A percentile compares a stretch with the other conserved stretches of the same genome.
Evolutionary conservation across 2,329 filamentous ascomycete species (phyloP).

Genomic region (Aspergillus costaricaensis): DNA sequence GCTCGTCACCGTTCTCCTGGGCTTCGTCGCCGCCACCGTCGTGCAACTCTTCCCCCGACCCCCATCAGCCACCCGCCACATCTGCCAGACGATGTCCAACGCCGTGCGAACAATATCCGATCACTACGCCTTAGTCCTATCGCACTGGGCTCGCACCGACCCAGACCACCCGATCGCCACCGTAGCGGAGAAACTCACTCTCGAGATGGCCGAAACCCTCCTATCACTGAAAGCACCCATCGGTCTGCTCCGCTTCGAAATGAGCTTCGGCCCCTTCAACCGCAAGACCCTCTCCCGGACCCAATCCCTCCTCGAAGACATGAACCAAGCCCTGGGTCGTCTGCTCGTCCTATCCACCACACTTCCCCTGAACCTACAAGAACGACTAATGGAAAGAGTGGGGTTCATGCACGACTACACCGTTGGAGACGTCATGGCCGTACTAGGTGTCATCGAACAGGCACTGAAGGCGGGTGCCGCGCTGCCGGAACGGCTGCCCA

Average conservation of each 20-base stretch:
- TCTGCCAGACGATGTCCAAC: conserved; percentile 50
- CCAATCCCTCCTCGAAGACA: conserved; percentile 33
- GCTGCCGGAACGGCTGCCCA: conserved; percentile 51
- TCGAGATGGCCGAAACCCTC: conserved; percentile 37
- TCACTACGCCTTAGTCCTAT: conserved; percentile 54
- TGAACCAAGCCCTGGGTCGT: conserved; percentile 38
- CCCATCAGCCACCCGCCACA: conserved; percentile 49
- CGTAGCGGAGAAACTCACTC: conserved; percentile 32
- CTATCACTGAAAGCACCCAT: conserved; percentile 37
- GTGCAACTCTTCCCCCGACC: conserved; percentile 53
- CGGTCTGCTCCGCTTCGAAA: conserved; percentile 39
- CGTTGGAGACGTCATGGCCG: conserved; percentile 56
- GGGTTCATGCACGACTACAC: conserved; percentile 48
- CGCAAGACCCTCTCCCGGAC: conserved; percentile 35
- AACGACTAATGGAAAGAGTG: conserved; percentile 39
- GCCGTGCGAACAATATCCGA: conserved; percentile 48
- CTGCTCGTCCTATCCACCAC: conserved; percentile 38
- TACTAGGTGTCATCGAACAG: conserved; percentile 51
- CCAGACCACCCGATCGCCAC: conserved; percentile 25
- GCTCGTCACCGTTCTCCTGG: conserved; percentile 47
- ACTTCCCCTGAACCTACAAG: conserved; percentile 44
- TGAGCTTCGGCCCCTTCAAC: conserved; percentile 44
- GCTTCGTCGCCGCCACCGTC: conserved; percentile 46
- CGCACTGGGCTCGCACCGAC: conserved; percentile 43
- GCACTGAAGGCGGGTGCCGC: conserved; percentile 52